Conservation (phyloP, 1,139 yeast species). For the Saccharomycopsis hybrid region DNA sequence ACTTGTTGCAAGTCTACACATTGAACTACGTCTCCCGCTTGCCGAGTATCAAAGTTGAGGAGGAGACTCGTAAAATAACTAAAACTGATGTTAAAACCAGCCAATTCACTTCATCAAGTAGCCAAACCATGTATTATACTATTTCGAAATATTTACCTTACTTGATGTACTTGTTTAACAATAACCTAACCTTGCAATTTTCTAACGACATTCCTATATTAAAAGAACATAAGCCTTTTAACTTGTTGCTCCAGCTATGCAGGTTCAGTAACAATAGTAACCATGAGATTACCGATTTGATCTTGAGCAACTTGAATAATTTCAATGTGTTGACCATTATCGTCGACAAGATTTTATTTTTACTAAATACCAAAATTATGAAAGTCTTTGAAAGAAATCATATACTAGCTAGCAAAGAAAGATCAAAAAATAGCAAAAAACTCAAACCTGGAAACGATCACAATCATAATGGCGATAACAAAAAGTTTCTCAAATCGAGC, state of each 20-base stretch:
- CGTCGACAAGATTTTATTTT: constrained; percentile 1
- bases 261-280: background rate
- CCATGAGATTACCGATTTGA: background rate
- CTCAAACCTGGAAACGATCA: no score
- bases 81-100: background rate
- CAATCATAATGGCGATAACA: no score
- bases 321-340: constrained; percentile 5
- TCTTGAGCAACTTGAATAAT: constrained; percentile 3
- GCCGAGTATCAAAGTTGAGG: no score
- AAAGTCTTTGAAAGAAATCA: background rate
- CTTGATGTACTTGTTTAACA: constrained; percentile 5
- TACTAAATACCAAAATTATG: background rate
- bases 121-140: background rate
- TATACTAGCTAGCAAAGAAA: no score
- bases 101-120: background rate
- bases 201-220: constrained; percentile 12
- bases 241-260: constrained; percentile 8
- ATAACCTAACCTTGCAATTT: background rate
- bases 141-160: constrained; percentile 11
- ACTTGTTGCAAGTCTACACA: constrained; percentile 12
- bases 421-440: background rate
- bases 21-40: no score
- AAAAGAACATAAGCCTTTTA: constrained; percentile 3
- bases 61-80: no score
- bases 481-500: background rate